Conservation (phyloP, 805 yeast species). For the Lipomyces kockii region DNA sequence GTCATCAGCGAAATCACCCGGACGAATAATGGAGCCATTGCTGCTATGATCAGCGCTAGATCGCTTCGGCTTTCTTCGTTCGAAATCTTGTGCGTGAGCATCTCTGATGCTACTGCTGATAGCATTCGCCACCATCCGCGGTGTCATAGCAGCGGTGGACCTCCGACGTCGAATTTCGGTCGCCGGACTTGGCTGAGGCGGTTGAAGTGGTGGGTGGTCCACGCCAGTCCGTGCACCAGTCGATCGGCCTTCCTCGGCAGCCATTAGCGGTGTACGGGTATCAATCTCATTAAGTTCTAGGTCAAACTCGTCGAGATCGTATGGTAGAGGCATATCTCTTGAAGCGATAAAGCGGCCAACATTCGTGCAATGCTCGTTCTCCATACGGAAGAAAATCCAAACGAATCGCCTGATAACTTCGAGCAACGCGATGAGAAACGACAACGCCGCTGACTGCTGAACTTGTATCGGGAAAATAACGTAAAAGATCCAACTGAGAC, state of each 20-base stretch:
- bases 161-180: constrained; percentile 21
- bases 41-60: constrained; percentile 44
- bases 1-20: constrained; percentile 23
- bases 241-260: constrained; percentile 33
- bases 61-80: constrained; percentile 56
- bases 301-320: constrained; percentile 51
- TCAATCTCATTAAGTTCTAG: constrained; percentile 19
- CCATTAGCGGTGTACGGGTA: constrained; percentile 33
- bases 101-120: constrained; percentile 42
- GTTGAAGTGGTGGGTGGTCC: neutral
- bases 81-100: constrained; percentile 88
- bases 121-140: constrained; percentile 33
- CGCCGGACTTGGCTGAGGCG: constrained; percentile 10
- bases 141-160: constrained; percentile 24
- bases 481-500: constrained; percentile 93
- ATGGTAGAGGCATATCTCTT: constrained; percentile 85
- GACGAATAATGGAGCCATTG: constrained; percentile 32
- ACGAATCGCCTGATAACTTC: constrained; percentile 82
- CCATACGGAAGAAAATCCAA: constrained; percentile 93
- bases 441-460: constrained; percentile 85
- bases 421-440: constrained; percentile 80
- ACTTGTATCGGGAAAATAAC: constrained; percentile 74
- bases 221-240: constrained; percentile 1
- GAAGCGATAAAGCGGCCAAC: constrained; percentile 85
- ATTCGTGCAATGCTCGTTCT: constrained; percentile 93